Conservation (phyloP, 805 yeast species). For the Candida vaughaniae region DNA sequence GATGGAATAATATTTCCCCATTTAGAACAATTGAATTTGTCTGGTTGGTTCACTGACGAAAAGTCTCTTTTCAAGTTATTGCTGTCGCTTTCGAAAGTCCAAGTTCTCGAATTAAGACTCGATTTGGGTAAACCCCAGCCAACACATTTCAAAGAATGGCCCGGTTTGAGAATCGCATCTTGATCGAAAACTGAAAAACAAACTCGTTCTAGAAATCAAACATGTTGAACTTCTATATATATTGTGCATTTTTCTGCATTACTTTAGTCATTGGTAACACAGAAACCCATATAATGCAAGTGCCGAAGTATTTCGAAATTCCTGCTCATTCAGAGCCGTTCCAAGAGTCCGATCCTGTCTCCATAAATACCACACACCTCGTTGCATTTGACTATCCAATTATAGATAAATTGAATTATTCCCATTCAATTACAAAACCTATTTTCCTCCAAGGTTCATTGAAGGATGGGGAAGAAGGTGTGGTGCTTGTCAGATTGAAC, state of each 20-base stretch:
- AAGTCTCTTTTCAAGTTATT: conserved; percentile 1
- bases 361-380: conserved; percentile 21
- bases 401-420: conserved; percentile 4
- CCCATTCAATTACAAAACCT: background rate
- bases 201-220: too few species aligned
- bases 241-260: background rate
- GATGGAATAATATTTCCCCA: conserved; percentile 11
- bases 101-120: conserved; percentile 1
- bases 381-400: conserved; percentile 27
- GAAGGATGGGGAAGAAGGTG: conserved; percentile 6
- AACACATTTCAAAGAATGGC: conserved; percentile 3
- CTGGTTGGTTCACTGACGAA: conserved; percentile 14
- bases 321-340: conserved; percentile 15
- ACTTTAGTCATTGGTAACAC: conserved; percentile 30
- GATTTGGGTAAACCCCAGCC: background rate
- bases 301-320: conserved; percentile 37
- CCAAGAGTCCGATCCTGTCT: conserved; percentile 18
- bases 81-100: background rate
- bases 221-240: background rate
- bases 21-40: conserved; percentile 11
- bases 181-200: background rate
- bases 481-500: conserved; percentile 30
- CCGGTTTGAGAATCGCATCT: conserved; percentile 7
- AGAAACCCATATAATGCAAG: conserved; percentile 28
- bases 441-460: background rate